Evolutionary conservation across 1,284 basidiomycete genomes (phyloP).

Genomic region (Mycena citricolor): DNA sequence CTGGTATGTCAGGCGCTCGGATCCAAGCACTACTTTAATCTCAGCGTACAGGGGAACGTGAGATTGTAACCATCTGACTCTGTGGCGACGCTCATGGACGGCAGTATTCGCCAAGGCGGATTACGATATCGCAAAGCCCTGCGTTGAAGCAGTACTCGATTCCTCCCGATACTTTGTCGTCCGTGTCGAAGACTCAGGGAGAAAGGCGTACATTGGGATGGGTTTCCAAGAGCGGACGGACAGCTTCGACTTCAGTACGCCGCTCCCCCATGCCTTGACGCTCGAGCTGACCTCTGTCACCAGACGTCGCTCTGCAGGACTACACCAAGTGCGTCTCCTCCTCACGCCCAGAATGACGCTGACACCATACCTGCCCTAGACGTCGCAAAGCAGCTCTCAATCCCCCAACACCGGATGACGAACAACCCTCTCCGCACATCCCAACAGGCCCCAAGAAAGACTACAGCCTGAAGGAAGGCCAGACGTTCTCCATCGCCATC

Average conservation of each 20-base stretch:
- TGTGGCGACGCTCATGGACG: conserved; percentile 13
- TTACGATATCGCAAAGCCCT: conserved; percentile 82
- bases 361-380: too few species aligned
- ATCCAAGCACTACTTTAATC: conserved; percentile 2
- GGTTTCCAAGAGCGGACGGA: conserved; percentile 91
- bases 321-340: conserved; percentile 74
- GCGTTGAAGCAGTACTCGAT: conserved; percentile 94
- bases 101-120: conserved; percentile 88
- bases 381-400: conserved; percentile 62
- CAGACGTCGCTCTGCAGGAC: conserved; percentile 93
- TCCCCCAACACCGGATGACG: conserved; percentile 46
- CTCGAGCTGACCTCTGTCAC: conserved; percentile 10
- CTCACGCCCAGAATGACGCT: too few species aligned
- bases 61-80: conserved; percentile 14
- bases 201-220: conserved; percentile 91
- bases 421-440: conserved; percentile 52
- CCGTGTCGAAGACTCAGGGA: conserved; percentile 84
- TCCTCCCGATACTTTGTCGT: conserved; percentile 96
- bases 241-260: conserved; percentile 90
- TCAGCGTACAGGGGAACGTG: conserved; percentile 56
- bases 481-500: conserved; percentile 91
- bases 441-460: conserved; percentile 88
- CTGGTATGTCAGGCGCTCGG: conserved; percentile 51
- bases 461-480: conserved; percentile 93
- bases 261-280: conserved; percentile 2